Evolutionary conservation across 805 yeast species (phyloP), one percentile per base, ranked within the genome.

Genomic region (Candida xiaguanensis): DNA sequence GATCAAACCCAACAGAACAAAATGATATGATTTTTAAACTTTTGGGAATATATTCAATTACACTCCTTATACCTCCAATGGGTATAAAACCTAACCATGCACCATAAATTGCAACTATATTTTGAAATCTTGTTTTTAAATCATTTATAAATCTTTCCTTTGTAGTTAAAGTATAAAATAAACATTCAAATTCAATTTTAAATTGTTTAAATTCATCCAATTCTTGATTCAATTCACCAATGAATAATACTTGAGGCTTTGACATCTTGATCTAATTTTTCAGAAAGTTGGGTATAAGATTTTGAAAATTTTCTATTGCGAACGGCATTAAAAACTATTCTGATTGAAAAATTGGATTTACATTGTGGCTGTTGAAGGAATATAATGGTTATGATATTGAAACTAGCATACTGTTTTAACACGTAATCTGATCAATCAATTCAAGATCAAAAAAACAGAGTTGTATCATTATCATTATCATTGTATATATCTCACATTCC

Each of bases 1-100:
- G 66, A 44, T 79, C 82, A 48, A 62, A 64, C 0, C 86, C 86
- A 12, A 80, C 80, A 3, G 83, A 72, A 42, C 82, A 75, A 26
- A 73, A 60, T 2, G 77, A 63, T 16, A 79, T 62, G 11, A 78
- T 65, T 45, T 73, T 71, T 42, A 80, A 55, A 3, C 58, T 44
- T 1, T 48, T 26, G 1, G 84, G 82, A n/a, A 71, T 67, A 16
- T 58, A 51, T 1, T 61, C 67, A 4, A 79, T 39, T 3, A 67
- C 72, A 20, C 53, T 52, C 1, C 64, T 60, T 44, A 78, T 66
- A 14, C 83, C 82, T 1, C 82, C 82, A 6, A 75, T 52, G 2
- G 63, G 58, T 23, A 60, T 52, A 44, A 79, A 76, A 1, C 82
- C 82, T 22, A 73, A 65, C 75, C 80, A 78, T 0, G 80, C 81